Percentiles rank a stretch among this genome's conserved stretches.
phyloP scores from a whole-genome alignment of 352 stramenopile species.

The Globisporangium cystogenes region DNA sequence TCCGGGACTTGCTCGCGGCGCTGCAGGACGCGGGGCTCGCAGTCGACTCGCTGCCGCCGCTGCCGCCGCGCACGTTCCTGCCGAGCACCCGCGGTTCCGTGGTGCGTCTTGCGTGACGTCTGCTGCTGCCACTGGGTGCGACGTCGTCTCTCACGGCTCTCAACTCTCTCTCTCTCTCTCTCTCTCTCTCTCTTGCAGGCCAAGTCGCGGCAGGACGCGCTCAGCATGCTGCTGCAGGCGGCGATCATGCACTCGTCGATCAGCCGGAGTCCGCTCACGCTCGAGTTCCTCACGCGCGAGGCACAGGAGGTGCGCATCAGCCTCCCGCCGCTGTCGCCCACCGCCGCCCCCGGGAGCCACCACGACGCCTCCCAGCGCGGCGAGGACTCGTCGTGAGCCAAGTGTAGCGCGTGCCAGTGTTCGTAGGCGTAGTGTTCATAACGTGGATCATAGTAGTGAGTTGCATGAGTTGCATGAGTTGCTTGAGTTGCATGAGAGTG shows the following conservation, averaged over 20 bases:
- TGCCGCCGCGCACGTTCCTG: constrained; percentile 69
- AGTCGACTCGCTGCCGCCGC: constrained; percentile 49
- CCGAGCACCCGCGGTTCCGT: constrained; percentile 62
- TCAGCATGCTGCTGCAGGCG: constrained; percentile 76
- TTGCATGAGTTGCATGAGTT: too few relatives aligned
- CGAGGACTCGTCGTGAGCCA: constrained; percentile 33
- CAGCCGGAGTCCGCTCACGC: constrained; percentile 59
- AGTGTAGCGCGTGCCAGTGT: too few relatives aligned
- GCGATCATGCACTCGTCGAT: constrained; percentile 81
- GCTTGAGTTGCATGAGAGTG: too few relatives aligned
- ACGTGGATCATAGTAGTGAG: too few relatives aligned
- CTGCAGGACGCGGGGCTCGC: constrained; percentile 42
- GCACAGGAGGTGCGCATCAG: constrained; percentile 76
- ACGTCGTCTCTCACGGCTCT: too few relatives aligned
- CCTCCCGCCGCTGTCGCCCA: constrained; percentile 71
- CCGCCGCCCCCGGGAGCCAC: not conserved
- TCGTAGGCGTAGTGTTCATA: not conserved
- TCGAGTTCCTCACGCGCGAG: constrained; percentile 73
- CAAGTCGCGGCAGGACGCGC: constrained; percentile 65
- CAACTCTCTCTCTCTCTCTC: not conserved
- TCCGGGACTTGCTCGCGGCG: constrained; percentile 45
- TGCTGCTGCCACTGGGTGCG: too few relatives aligned
- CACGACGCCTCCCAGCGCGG: constrained; percentile 26
- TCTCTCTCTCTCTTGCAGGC: constrained; percentile 15
- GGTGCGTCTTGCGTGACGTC: constrained; percentile 20